phyloP scores from a whole-genome alignment of 345 rosid species.

The Litchi chinensis region DNA sequence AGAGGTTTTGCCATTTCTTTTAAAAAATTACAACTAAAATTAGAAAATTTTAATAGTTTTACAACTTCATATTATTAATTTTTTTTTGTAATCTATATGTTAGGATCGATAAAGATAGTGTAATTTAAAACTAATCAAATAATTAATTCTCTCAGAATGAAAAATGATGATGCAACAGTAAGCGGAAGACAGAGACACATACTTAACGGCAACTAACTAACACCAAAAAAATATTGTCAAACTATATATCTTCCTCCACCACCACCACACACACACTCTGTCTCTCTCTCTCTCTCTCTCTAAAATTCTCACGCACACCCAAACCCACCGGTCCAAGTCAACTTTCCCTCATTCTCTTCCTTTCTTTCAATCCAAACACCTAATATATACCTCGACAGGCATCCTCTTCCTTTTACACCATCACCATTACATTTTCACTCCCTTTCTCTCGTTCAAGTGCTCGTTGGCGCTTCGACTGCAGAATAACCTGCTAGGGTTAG shows the following conservation, averaged over 20 bases:
- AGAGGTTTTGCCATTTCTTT: no score
- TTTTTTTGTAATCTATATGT: no score
- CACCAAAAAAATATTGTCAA: constrained; percentile 6
- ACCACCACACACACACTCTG: not conserved
- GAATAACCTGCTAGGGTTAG: not conserved
- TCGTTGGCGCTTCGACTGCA: not conserved
- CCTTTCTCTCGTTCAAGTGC: not conserved
- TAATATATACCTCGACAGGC: constrained; percentile 11
- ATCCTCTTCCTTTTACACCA: not conserved
- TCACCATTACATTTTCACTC: not conserved
- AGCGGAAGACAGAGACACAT: constrained; percentile 26
- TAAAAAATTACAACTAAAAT: no score
- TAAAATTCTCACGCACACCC: not conserved
- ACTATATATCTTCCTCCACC: not conserved
- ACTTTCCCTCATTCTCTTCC: constrained; percentile 9
- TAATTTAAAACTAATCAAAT: no score
- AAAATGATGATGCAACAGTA: not conserved
- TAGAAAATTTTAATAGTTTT: not conserved
- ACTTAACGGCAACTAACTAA: constrained; percentile 41
- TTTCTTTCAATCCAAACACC: not conserved
- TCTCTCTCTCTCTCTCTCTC: no score
- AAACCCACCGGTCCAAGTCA: constrained; percentile 67
- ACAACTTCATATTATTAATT: not conserved
- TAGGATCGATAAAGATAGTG: not conserved
- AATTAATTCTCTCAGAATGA: not conserved